Conservation (phyloP, 306 rosid genomes). For the Sphenostylis stenocarpa region DNA sequence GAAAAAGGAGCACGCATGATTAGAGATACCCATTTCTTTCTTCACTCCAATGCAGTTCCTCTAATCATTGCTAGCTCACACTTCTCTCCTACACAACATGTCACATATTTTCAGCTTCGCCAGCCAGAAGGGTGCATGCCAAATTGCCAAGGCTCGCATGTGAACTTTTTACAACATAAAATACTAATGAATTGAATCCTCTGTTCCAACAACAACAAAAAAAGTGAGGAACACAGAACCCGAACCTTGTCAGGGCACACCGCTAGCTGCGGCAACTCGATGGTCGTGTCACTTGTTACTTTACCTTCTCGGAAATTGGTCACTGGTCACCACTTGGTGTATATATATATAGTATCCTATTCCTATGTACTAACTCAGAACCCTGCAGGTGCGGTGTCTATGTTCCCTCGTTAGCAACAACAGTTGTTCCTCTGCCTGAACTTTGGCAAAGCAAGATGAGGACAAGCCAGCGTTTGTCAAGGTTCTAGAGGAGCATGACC, state of each 20-base stretch:
- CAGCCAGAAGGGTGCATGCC: neutral
- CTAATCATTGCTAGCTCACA: neutral
- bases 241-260: slow-evolving; percentile 12
- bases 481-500: slow-evolving; percentile 23
- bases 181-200: neutral
- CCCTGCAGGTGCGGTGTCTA: slow-evolving; percentile 6
- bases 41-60: neutral
- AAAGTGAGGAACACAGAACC: slow-evolving; percentile 20
- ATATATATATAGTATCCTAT: neutral
- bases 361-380: neutral
- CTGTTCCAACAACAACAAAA: slow-evolving; percentile 12
- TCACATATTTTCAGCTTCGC: neutral
- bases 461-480: slow-evolving; percentile 37
- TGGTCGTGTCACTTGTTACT: neutral
- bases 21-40: neutral
- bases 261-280: neutral
- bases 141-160: neutral
- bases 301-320: neutral
- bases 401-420: slow-evolving; percentile 40
- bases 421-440: slow-evolving; percentile 84
- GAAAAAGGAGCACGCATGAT: neutral
- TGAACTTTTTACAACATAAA: neutral
- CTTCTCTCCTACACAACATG: neutral
- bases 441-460: slow-evolving; percentile 45
- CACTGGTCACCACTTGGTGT: neutral